phyloP scores from a whole-genome alignment of 345 rosid genomes.

The Pugionium cornutum region DNA sequence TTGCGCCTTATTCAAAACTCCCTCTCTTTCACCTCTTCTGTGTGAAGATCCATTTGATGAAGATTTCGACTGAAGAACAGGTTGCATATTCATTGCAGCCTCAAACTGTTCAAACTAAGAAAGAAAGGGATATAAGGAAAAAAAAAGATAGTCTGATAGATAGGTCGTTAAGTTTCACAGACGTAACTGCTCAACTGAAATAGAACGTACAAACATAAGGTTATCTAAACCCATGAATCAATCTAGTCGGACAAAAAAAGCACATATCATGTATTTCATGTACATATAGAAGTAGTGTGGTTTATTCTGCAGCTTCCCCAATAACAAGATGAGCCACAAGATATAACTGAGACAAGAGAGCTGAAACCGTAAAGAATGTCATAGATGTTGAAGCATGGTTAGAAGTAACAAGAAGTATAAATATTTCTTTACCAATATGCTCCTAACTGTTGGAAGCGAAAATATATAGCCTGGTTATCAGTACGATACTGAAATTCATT shows the following conservation, averaged over 20 bases:
- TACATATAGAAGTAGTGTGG: constrained; percentile 2
- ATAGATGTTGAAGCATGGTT: constrained; percentile 16
- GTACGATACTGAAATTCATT: constrained; percentile 6
- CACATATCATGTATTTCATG: constrained; percentile 1
- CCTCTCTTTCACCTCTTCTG: constrained; percentile 64
- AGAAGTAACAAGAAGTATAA: constrained; percentile 1
- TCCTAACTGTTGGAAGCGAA: background rate
- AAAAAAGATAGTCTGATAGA: background rate
- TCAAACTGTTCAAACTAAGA: constrained; percentile 27
- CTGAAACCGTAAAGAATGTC: constrained; percentile 19
- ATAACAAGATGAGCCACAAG: constrained; percentile 4
- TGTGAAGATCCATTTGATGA: constrained; percentile 67
- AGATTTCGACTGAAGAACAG: constrained; percentile 48
- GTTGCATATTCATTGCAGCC: constrained; percentile 57
- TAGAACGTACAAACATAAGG: background rate
- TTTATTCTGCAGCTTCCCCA: background rate
- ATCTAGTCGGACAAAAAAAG: constrained; percentile 7
- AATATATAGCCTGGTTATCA: background rate
- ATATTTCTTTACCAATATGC: background rate
- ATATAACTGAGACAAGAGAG: constrained; percentile 16
- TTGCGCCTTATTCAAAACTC: constrained; percentile 51
- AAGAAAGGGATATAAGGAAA: background rate
- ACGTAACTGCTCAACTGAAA: constrained; percentile 6
- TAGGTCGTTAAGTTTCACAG: constrained; percentile 7
- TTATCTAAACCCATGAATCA: background rate